phyloP scores from a whole-genome alignment of 148 eudicot genomes.

The Drosera capensis region DNA sequence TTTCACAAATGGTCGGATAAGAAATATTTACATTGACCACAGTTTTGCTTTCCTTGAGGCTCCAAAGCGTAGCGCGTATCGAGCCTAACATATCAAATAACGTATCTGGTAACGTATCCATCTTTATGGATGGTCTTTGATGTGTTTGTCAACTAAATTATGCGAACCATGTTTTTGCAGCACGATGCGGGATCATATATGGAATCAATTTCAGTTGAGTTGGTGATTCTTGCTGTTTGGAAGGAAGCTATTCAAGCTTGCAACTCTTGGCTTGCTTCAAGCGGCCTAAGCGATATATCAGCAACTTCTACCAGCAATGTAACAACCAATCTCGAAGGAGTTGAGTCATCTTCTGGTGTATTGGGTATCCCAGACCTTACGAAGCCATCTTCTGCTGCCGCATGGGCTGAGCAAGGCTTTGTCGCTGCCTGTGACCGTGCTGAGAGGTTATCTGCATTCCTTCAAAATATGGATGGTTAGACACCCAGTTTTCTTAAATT shows the following conservation, averaged over 20 bases:
- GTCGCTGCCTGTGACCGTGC: conserved; percentile 26
- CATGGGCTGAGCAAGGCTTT: conserved; percentile 34
- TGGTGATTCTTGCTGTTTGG: conserved; percentile 30
- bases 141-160: background rate
- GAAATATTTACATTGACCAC: no score
- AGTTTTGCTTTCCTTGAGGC: no score
- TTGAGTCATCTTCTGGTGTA: conserved; percentile 5
- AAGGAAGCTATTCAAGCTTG: conserved; percentile 17
- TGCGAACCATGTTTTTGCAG: background rate
- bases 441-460: conserved; percentile 20
- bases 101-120: background rate
- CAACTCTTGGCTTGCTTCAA: conserved; percentile 19
- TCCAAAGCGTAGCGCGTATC: no score
- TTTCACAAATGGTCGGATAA: no score
- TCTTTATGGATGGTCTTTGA: conserved; percentile 1
- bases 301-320: conserved; percentile 10
- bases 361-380: conserved; percentile 8
- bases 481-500: background rate
- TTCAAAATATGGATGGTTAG: conserved; percentile 24
- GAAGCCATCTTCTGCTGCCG: conserved; percentile 15
- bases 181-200: conserved; percentile 15
- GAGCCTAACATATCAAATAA: background rate
- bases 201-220: conserved; percentile 28
- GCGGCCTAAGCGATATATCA: conserved; percentile 4
- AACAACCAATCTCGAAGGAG: background rate